A percentile compares a stretch with the other conserved stretches of the same genome.
Evolutionary conservation across 2,329 filamentous ascomycete genomes (phyloP).

Genomic region (Aspergillus quadrilineatus): DNA sequence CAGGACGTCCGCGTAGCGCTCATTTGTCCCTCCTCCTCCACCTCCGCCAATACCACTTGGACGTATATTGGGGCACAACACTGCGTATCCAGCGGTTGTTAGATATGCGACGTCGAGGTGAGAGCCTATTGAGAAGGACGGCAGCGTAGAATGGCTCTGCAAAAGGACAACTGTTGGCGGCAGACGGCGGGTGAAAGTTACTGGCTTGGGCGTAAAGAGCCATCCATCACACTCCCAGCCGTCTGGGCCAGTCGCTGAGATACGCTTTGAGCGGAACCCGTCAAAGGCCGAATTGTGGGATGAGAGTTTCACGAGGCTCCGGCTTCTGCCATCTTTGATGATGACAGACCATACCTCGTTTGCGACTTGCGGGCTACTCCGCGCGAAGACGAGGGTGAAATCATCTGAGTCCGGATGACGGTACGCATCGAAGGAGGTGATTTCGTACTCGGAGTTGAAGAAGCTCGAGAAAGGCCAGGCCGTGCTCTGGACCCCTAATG

Average conservation of each 20-base stretch:
- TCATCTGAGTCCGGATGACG: neutral
- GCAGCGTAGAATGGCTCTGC: neutral
- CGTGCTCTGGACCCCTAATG: neutral
- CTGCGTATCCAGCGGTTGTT: constrained; percentile 1
- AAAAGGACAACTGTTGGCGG: constrained; percentile 1
- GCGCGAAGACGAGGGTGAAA: constrained; percentile 4
- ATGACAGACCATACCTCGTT: constrained; percentile 4
- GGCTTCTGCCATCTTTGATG: neutral
- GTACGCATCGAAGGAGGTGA: constrained; percentile 2
- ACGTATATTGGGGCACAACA: neutral
- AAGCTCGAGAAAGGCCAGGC: constrained; percentile 2
- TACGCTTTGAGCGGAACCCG: constrained; percentile 4
- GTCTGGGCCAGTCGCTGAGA: neutral
- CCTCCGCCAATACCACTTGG: neutral
- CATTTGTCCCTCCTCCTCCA: neutral
- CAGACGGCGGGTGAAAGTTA: neutral
- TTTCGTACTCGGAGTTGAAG: constrained; percentile 9
- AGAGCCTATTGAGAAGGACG: neutral
- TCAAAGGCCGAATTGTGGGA: constrained; percentile 7
- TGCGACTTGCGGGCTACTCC: neutral
- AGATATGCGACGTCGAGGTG: constrained; percentile 6
- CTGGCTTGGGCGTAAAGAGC: constrained; percentile 3
- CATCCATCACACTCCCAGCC: constrained; percentile 11
- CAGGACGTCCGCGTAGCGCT: neutral
- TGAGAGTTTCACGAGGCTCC: constrained; percentile 1